Evolutionary conservation across 768 basidiomycete species (phyloP), one percentile per base, ranked within the genome.

Genomic region (Lentinula raphanica): DNA sequence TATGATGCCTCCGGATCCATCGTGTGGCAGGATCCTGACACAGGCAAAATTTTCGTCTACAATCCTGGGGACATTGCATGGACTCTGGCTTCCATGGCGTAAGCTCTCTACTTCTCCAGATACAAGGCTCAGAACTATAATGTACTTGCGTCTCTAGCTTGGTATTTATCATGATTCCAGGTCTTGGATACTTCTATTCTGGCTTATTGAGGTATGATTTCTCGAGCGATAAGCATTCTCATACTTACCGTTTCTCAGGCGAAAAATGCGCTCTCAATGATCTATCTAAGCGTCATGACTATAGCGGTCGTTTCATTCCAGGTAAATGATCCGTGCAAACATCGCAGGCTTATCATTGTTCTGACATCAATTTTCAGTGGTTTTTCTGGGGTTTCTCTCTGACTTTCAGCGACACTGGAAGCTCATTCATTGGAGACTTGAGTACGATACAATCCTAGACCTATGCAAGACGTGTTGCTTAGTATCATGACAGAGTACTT

Each of bases 361-460:
- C 8, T 31, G 42, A n/a, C 40, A 63, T 63, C n/a, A 66, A 21
- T 32, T 60, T 60, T 17, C 62, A 94, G 88, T 95, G 93, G 93
- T 94, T 93, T 77, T 94, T 96, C 79, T 97, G 95, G 95, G 95
- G 95, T 2, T 98, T 82, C 74, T 94, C 93, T 2, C 77, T 98
- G 21, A 83, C 95, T 0, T 98, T 98, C 75, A 89, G 87, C 60
- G 90, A 92, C 13, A 83, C 79, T 0, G 92, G 79, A 3, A 76
- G 73, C 60, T 60, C 64, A 19, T 98, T 80, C 71, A 96, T 99
- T 61, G 96, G 96, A 8, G 76, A 96, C 64, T 80, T 99, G 32
- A 78, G 90, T 88, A 60, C 51, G n/a, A 17, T 8, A 31, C 21
- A 23, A 21, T n/a, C 27, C 12, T 3, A n/a, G n/a, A n/a, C n/a